These are phyloP conservation scores for Manihot esculenta DNA, from an alignment of 441 rosid species.

Conservation along the genomic window DNA sequence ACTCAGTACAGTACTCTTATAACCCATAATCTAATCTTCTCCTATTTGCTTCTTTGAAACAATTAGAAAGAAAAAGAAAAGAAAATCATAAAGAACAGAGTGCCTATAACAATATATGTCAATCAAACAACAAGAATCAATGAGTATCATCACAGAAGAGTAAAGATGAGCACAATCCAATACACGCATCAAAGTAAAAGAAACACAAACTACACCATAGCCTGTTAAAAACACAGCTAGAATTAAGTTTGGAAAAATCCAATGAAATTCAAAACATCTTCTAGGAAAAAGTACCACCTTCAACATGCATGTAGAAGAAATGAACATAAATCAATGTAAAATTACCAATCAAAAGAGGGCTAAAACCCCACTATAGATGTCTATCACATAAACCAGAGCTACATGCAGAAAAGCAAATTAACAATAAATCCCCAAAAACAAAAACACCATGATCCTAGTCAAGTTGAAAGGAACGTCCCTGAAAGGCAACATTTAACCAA, in stretches of 20 bases:
- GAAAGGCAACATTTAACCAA: neutral
- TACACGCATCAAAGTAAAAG: neutral
- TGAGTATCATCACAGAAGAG: neutral
- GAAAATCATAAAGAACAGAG: neutral
- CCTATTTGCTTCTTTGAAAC: neutral
- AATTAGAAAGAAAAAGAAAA: neutral
- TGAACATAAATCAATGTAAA: neutral
- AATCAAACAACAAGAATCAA: neutral
- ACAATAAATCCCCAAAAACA: neutral
- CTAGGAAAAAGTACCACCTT: neutral
- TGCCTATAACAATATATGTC: neutral
- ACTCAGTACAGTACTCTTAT: too few relatives aligned
- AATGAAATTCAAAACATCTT: neutral
- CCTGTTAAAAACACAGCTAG: neutral
- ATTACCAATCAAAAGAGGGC: neutral
- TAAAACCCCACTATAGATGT: neutral
- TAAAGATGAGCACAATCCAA: neutral
- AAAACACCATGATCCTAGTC: neutral
- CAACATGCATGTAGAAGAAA: neutral
- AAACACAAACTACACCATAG: neutral
- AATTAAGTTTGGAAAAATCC: neutral
- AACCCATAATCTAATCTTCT: neutral
- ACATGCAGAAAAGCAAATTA: neutral
- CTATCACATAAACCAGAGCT: neutral
- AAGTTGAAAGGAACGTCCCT: neutral